These are phyloP conservation scores for Thelonectria rubi DNA, from an alignment of 2,329 filamentous ascomycete species.

Conservation along the genomic window DNA sequence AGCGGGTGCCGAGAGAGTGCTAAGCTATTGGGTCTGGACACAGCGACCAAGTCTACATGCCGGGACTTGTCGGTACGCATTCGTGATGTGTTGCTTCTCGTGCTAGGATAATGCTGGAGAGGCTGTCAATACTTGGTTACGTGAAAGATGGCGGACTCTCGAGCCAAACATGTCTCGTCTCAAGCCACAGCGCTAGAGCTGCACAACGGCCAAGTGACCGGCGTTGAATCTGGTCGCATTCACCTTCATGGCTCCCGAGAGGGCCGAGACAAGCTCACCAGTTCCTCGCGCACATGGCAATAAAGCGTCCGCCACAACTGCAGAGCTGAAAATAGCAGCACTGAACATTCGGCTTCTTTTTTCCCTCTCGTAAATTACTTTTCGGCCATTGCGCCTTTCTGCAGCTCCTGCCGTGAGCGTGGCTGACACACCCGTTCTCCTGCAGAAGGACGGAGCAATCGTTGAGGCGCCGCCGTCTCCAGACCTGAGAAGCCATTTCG, in stretches of 20 bases:
- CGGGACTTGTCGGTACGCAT: neutral
- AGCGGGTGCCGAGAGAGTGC: too few species aligned
- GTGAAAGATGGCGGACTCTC: neutral
- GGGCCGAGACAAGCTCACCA: neutral
- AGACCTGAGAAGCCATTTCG: neutral
- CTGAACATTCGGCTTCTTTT: neutral
- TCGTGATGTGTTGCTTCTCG: neutral
- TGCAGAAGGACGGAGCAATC: neutral
- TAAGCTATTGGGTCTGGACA: too few species aligned
- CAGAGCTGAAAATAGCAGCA: constrained; percentile 21
- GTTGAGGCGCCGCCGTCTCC: neutral
- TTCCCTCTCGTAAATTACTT: neutral
- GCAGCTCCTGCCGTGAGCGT: constrained; percentile 5
- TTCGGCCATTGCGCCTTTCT: constrained; percentile 15
- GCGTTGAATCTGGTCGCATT: neutral
- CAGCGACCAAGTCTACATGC: too few species aligned
- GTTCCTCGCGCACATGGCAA: neutral
- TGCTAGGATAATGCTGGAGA: neutral
- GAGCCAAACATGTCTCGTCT: constrained; percentile 2
- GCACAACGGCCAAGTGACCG: neutral
- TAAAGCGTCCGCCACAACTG: neutral
- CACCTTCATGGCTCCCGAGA: neutral
- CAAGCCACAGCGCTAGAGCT: constrained; percentile 3
- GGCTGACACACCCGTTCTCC: constrained; percentile 7
- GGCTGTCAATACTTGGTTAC: neutral